phyloP scores from a whole-genome alignment of 805 yeast species.

The Zygoascus flipseniorum region DNA sequence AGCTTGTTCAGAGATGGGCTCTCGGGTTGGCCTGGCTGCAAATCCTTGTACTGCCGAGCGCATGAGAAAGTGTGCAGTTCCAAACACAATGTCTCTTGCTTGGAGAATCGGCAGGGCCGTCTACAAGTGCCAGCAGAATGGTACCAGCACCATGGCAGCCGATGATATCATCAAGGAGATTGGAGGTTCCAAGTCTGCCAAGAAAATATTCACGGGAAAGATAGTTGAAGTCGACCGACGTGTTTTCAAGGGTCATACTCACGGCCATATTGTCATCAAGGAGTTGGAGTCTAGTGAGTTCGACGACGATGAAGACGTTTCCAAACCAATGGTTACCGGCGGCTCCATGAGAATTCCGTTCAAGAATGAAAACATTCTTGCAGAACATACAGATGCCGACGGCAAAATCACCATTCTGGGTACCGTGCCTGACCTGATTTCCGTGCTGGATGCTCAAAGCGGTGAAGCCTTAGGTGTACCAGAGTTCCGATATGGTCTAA shows the following conservation, averaged over 20 bases:
- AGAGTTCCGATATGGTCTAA: slow-evolving; percentile 39
- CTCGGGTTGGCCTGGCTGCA: slow-evolving; percentile 32
- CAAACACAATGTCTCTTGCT: slow-evolving; percentile 33
- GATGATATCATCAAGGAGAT: slow-evolving; percentile 32
- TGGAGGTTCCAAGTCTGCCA: slow-evolving; percentile 29
- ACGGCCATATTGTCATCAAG: slow-evolving; percentile 34
- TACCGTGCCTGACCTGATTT: slow-evolving; percentile 39
- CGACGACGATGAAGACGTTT: not conserved
- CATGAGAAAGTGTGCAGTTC: slow-evolving; percentile 26
- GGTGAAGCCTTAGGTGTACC: slow-evolving; percentile 43
- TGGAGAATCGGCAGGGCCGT: slow-evolving; percentile 44
- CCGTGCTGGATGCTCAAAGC: slow-evolving; percentile 35
- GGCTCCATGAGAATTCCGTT: slow-evolving; percentile 30
- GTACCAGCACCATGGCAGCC: slow-evolving; percentile 31
- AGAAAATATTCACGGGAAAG: slow-evolving; percentile 34
- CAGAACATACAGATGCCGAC: slow-evolving; percentile 16
- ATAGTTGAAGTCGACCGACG: slow-evolving; percentile 37
- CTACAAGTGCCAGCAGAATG: slow-evolving; percentile 30
- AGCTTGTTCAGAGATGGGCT: slow-evolving; percentile 36
- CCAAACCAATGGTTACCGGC: not conserved
- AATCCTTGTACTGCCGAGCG: slow-evolving; percentile 28
- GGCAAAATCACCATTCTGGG: slow-evolving; percentile 27
- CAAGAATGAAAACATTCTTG: slow-evolving; percentile 40
- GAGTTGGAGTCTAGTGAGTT: slow-evolving; percentile 12
- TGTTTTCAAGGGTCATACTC: slow-evolving; percentile 35